Percentiles rank a stretch among this genome's conserved stretches.
phyloP scores from a whole-genome alignment of 441 rosid species.

The Mallotus japonicus region DNA sequence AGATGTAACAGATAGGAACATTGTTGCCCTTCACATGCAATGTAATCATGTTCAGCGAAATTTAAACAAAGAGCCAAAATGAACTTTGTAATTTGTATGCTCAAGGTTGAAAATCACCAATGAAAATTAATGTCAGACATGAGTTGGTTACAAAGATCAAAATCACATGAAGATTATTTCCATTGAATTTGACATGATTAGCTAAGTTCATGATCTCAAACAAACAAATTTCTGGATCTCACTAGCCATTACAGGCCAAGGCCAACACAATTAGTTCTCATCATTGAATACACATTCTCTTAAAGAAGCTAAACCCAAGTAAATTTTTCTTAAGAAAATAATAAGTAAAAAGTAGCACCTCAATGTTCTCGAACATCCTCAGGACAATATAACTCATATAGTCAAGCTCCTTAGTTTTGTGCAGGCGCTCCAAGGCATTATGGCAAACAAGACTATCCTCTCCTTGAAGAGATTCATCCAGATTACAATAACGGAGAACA shows the following conservation, averaged over 20 bases:
- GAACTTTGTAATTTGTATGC: slow-evolving; percentile 1
- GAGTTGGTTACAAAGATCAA: neutral
- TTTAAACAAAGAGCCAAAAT: neutral
- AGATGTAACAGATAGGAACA: neutral
- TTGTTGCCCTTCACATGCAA: neutral
- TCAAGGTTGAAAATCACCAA: neutral
- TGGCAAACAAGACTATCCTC: slow-evolving; percentile 90
- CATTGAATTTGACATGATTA: neutral
- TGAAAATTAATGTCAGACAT: neutral
- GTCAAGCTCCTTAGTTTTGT: slow-evolving; percentile 94
- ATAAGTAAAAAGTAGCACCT: slow-evolving; percentile 37
- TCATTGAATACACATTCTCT: slow-evolving; percentile 2
- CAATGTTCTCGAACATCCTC: slow-evolving; percentile 93
- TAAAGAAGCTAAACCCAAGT: neutral
- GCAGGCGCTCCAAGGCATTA: slow-evolving; percentile 81
- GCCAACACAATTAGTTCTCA: neutral
- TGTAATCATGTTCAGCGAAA: neutral
- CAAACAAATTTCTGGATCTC: neutral
- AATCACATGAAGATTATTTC: neutral
- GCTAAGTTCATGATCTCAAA: slow-evolving; percentile 5
- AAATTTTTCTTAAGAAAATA: neutral
- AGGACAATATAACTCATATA: slow-evolving; percentile 98
- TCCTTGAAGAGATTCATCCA: slow-evolving; percentile 95
- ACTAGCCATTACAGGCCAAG: neutral
- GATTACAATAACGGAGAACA: slow-evolving; percentile 95